Conservation (phyloP, 208 protist genomes). For the Crithidia brevicula region DNA sequence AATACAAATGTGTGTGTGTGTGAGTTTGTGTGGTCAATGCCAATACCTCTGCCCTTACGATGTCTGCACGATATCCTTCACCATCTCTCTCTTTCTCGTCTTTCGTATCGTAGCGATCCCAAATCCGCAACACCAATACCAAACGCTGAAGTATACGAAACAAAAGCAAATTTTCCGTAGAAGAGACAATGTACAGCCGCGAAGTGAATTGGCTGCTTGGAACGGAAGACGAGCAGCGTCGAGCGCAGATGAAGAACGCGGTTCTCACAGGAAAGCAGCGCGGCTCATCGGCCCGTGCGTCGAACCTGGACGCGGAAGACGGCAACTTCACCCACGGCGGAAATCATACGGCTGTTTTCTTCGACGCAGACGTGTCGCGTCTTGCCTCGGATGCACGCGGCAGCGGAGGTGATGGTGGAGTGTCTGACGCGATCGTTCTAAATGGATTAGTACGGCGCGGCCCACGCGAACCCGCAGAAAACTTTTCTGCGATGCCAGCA, state of each 20-base stretch:
- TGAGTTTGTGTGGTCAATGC: too few relatives aligned
- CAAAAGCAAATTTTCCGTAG: background rate
- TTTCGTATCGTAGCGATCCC: background rate
- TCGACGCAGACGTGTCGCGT: background rate
- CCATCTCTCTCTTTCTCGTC: background rate
- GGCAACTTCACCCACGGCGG: too few relatives aligned
- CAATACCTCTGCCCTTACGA: too few relatives aligned
- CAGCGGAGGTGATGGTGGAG: background rate
- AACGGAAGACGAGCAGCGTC: constrained; percentile 6
- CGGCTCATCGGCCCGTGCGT: background rate
- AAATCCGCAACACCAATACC: background rate
- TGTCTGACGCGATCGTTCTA: background rate
- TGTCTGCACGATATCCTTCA: too few relatives aligned
- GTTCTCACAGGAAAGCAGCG: background rate
- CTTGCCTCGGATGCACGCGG: background rate
- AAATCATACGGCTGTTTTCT: background rate
- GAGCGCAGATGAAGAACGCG: constrained; percentile 6
- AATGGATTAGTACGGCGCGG: constrained; percentile 8
- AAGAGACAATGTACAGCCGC: constrained; percentile 23
- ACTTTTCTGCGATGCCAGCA: constrained; percentile 12
- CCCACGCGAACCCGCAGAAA: constrained; percentile 8
- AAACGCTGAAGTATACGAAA: too few relatives aligned
- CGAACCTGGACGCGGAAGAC: background rate
- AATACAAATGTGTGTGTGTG: too few relatives aligned
- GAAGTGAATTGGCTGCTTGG: constrained; percentile 25